These are phyloP conservation scores for Desmodesmus armatus DNA, from an alignment of 139 green algal genomes.

Conservation along the genomic window DNA sequence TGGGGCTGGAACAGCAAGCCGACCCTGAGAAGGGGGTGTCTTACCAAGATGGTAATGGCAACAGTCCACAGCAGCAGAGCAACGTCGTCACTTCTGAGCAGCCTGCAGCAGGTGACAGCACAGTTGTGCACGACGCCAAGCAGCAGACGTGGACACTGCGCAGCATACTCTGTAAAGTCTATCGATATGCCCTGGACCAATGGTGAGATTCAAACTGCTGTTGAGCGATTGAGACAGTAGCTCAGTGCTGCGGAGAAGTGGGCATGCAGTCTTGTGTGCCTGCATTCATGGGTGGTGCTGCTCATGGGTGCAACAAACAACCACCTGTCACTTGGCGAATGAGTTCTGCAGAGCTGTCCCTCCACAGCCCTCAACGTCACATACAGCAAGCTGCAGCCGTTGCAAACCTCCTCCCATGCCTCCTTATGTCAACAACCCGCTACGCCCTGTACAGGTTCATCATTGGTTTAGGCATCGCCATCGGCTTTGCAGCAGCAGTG, in stretches of 20 bases:
- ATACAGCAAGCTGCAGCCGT: no score
- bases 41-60: neutral
- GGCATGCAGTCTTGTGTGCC: neutral
- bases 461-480: constrained; percentile 48
- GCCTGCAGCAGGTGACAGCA: neutral
- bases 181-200: constrained; percentile 11
- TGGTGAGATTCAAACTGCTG: neutral
- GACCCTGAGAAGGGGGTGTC: no score
- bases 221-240: neutral
- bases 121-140: neutral
- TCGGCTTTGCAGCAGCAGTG: constrained; percentile 61
- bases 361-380: neutral
- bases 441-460: constrained; percentile 44
- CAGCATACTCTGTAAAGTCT: neutral
- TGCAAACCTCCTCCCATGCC: neutral
- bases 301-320: neutral
- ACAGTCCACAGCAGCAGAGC: neutral
- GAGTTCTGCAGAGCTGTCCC: neutral
- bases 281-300: no score
- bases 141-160: neutral
- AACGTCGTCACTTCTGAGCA: neutral
- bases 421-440: neutral
- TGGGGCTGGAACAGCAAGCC: no score
- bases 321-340: neutral
- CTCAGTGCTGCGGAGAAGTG: neutral